phyloP scores from a whole-genome alignment of 1,139 yeast species.

The Yamadazyma trypodendri region DNA sequence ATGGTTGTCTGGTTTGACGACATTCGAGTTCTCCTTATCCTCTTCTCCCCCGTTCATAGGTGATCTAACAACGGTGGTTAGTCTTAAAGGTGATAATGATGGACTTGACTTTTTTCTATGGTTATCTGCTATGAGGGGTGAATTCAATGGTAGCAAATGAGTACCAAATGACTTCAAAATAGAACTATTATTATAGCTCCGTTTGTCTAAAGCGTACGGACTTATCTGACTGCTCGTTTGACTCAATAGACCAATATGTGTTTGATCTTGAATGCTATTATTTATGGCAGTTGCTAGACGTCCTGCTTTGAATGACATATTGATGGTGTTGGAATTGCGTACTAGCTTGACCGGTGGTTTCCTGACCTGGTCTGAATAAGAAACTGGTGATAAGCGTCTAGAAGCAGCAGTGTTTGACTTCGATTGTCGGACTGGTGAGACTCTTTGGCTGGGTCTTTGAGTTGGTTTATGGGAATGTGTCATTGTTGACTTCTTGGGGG shows the following conservation, averaged over 20 bases:
- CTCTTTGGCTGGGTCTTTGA: neutral
- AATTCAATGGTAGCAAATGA: slow-evolving; percentile 30
- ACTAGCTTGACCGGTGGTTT: slow-evolving; percentile 7
- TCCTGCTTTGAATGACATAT: neutral
- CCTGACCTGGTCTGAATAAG: slow-evolving; percentile 6
- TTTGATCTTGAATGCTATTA: slow-evolving; percentile 6
- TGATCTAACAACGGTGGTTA: slow-evolving; percentile 8
- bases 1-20: neutral
- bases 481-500: neutral
- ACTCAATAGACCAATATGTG: slow-evolving; percentile 6
- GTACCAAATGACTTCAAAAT: slow-evolving; percentile 16
- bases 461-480: slow-evolving; percentile 3
- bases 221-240: slow-evolving; percentile 10
- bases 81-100: slow-evolving; percentile 19
- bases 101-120: slow-evolving; percentile 6
- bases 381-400: slow-evolving; percentile 9
- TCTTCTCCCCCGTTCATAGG: slow-evolving; percentile 1
- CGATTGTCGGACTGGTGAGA: slow-evolving; percentile 6
- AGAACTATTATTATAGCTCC: slow-evolving; percentile 20
- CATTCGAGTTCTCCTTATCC: slow-evolving; percentile 9
- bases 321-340: slow-evolving; percentile 2
- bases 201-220: slow-evolving; percentile 5
- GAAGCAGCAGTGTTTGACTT: slow-evolving; percentile 3
- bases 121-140: slow-evolving; percentile 22
- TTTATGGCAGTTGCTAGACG: slow-evolving; percentile 7